Base-by-base conservation (phyloP, 2,329 filamentous ascomycete species). In the Penicillium thymicola region DNA sequence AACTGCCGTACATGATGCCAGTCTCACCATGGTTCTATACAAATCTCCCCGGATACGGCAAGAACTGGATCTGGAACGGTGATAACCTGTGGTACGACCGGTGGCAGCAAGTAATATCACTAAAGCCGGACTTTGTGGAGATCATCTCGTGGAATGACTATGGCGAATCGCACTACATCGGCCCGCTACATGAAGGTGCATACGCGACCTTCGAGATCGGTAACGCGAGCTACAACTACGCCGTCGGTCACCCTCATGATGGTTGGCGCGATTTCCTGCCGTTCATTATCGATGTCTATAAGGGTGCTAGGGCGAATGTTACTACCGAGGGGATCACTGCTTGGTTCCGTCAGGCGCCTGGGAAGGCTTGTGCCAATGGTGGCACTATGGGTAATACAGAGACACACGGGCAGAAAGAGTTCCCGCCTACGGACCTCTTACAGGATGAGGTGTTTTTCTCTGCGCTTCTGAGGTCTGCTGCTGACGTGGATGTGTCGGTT, bases 61-160 rank as follows among this genome's bases (percentile, higher is more conserved):
- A 87, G 72, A 84, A 85, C 65, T 88, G 85, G 84, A 73, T 86
- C 6, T 88, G 82, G 76, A 77, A 78, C 23, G 82, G 83, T n/a
- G 85, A 87, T 61, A 75, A 80, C 54, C 70, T 87, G 13, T 88
- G 85, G 84, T 79, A 78, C 59, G 75, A 83, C 52, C 80, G 85
- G 9, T 87, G 84, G 85, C 70, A 77, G 50, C 76, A 85, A 57
- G 77, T 81, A 11, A 14, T 40, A 14, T 55, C 42, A 2, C 25
- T 57, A 18, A 40, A 54, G 18, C 44, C 54, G 10, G 41, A 46
- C 2, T 44, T 49, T 16, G 51, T 54, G 30, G 55, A 58, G 32
- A 59, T 59, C 11, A 59, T 59, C 44, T 57, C 57, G 5, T 59
- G 57, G 57, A 57, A 59, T 14, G 83, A 86, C 64, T 85, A 78